Evolutionary conservation across 1,139 yeast genomes (phyloP), one percentile per base, ranked within the genome.

Genomic region (Lodderomyces theae): DNA sequence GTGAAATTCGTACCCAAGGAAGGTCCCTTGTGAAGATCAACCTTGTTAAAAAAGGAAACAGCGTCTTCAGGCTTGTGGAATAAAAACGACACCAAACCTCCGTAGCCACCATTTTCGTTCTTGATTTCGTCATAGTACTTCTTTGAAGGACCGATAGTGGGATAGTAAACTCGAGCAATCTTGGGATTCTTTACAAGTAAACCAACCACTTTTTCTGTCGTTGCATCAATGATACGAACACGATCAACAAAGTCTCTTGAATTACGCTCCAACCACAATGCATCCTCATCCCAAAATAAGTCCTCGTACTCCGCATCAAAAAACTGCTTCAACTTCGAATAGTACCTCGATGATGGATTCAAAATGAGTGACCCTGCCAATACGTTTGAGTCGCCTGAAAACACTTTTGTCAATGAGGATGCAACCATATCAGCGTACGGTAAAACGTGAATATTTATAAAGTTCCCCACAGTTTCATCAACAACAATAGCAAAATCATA

Each of bases 1-100:
- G 97, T 88, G 66, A 89, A 88, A 61, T 88, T 92, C 0, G 97
- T 89, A 4, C 97, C 97, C 51, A 92, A 72, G 13, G 95, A 86
- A 3, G 97, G 97, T 2, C 97, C 97, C 61, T 92, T 92, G 48
- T 92, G 87, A 43, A 90, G 66, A 38, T 77, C 71, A 37, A 86
- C 76, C 3, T 80, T 72, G 60, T 92, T 86, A 66, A 85, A 92
- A 58, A 92, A 92, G 22, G 67, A 69, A 34, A 74, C 72, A 0
- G 96, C 96, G 50, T 79, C 80, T 10, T 69, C 66, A 8, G 85
- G 80, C 8, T 80, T 72, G 40, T 80, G 65, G 63, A 92, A 88
- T 8, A 86, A 75, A 41, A 92, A 69, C 5, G 96, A 87, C 16
- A 92, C 69, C 40, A 92, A 72, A 0, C 97, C 97, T 34, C 98